These are phyloP conservation scores for Trematosphaeria pertusa DNA, from an alignment of 2,329 filamentous ascomycete genomes.

Conservation along the genomic window DNA sequence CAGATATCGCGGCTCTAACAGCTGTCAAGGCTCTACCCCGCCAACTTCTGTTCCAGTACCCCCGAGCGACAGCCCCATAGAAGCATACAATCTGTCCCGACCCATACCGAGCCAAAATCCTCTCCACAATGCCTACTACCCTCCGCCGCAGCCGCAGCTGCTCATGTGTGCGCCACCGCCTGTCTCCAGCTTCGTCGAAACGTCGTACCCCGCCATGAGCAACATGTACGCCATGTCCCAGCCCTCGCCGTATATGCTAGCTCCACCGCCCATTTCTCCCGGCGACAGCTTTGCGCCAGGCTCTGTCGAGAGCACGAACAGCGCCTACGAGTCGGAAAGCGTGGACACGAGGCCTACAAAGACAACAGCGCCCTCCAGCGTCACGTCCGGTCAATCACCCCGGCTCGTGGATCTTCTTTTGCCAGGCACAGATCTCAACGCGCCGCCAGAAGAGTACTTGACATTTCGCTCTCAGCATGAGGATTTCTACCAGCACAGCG, in stretches of 20 bases:
- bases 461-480: conserved; percentile 44
- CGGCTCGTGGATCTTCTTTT: conserved; percentile 56
- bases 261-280: conserved; percentile 35
- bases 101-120: conserved; percentile 12
- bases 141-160: conserved; percentile 18
- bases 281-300: conserved; percentile 44
- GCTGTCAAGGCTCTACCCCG: neutral
- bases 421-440: conserved; percentile 57
- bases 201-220: conserved; percentile 13
- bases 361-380: conserved; percentile 41
- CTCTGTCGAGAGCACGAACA: conserved; percentile 43
- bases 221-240: conserved; percentile 21
- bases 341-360: conserved; percentile 30
- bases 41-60: neutral
- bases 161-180: conserved; percentile 16
- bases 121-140: conserved; percentile 19
- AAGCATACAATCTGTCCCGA: neutral
- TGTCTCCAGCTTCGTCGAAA: conserved; percentile 18
- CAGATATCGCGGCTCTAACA: neutral
- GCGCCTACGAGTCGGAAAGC: conserved; percentile 47
- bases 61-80: neutral
- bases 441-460: conserved; percentile 47
- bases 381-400: conserved; percentile 56
- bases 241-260: conserved; percentile 31
- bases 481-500: conserved; percentile 40